Percentiles rank a stretch among this genome's conserved stretches.
Evolutionary conservation across 139 green algal species (phyloP).

Genomic region (Picochlorum costavermella): DNA sequence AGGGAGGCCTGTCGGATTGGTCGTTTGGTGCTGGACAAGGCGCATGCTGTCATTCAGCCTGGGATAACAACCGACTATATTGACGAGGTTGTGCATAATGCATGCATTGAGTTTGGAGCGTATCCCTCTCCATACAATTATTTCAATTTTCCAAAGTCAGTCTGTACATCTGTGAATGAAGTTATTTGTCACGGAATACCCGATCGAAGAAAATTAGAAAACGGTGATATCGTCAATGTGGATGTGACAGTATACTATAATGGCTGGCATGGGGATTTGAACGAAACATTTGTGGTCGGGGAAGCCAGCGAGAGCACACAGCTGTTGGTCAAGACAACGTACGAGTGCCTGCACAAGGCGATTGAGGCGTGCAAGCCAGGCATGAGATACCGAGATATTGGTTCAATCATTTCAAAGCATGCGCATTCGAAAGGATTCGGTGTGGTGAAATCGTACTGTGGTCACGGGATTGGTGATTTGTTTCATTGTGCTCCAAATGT

Average conservation of each 20-base stretch:
- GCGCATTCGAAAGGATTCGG: constrained; percentile 45
- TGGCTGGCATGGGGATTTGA: constrained; percentile 92
- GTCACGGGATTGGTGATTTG: constrained; percentile 91
- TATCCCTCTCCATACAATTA: constrained; percentile 95
- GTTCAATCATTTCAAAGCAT: constrained; percentile 76
- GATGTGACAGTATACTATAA: constrained; percentile 85
- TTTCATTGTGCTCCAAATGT: constrained; percentile 98
- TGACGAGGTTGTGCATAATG: constrained; percentile 76
- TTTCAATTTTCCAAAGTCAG: constrained; percentile 77
- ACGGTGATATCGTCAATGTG: constrained; percentile 97
- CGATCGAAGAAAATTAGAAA: constrained; percentile 74
- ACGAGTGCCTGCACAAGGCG: constrained; percentile 71
- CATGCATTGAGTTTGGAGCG: constrained; percentile 58
- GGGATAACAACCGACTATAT: constrained; percentile 93
- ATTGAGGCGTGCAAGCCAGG: constrained; percentile 83
- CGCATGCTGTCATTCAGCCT: constrained; percentile 53
- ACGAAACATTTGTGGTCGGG: constrained; percentile 88
- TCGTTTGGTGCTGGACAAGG: constrained; percentile 72
- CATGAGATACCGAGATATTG: constrained; percentile 81
- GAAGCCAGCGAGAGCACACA: constrained; percentile 66
- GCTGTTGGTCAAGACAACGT: constrained; percentile 62
- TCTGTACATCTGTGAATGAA: constrained; percentile 97
- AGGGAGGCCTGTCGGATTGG: constrained; percentile 59
- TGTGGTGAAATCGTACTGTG: constrained; percentile 92
- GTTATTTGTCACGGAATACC: constrained; percentile 99